phyloP scores from a whole-genome alignment of 768 basidiomycete genomes.

The Russula emetica region DNA sequence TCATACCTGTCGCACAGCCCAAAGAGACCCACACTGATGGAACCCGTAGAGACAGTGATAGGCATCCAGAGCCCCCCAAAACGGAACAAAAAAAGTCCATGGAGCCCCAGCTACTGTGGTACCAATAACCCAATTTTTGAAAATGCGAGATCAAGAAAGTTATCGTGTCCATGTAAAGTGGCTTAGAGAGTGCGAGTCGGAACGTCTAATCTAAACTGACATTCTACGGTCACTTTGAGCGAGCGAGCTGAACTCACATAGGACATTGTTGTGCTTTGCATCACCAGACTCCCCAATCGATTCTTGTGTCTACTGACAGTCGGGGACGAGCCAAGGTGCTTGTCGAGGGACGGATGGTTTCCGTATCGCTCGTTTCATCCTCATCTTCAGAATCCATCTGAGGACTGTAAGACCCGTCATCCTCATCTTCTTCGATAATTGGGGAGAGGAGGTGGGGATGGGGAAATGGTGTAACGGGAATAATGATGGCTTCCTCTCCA shows the following conservation, averaged over 20 bases:
- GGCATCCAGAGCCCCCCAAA: not conserved
- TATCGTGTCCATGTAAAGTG: not conserved
- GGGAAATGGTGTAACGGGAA: constrained; percentile 10
- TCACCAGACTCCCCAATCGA: not conserved
- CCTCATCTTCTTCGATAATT: constrained; percentile 11
- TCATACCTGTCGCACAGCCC: not conserved
- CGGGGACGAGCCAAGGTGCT: not conserved
- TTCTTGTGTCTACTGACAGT: not conserved
- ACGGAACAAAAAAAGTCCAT: constrained; percentile 14
- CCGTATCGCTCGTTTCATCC: constrained; percentile 9
- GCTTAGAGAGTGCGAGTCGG: not conserved
- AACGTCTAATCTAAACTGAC: constrained; percentile 6
- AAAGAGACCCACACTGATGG: not conserved
- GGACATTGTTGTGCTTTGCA: not conserved
- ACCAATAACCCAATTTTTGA: not conserved
- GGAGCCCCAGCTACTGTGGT: constrained; percentile 13
- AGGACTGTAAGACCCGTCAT: not conserved
- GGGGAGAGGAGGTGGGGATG: constrained; percentile 17
- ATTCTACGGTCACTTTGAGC: constrained; percentile 3
- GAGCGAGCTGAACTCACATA: not conserved
- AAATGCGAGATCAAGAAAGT: constrained; percentile 1
- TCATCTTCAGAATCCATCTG: not conserved
- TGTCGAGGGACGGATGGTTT: constrained; percentile 10
- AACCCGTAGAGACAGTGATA: constrained; percentile 9
- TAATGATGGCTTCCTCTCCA: not conserved